Evolutionary conservation across 768 basidiomycete species (phyloP).

Genomic region (Pleurotus platypus): DNA sequence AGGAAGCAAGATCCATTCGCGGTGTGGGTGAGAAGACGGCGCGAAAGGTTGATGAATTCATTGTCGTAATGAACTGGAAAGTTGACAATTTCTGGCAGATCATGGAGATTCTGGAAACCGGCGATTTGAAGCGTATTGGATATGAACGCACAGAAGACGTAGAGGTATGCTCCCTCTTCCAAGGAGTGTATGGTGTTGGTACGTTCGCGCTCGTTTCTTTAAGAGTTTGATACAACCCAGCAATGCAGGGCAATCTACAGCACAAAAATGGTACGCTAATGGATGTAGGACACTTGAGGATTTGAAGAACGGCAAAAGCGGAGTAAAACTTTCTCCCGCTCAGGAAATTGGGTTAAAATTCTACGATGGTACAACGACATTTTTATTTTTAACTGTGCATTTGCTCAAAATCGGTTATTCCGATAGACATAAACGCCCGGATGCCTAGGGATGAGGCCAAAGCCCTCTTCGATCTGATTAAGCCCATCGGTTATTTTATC

Average conservation of each 20-base stretch:
- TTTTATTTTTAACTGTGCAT: neutral
- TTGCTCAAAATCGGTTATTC: neutral
- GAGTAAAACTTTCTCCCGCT: constrained; percentile 51
- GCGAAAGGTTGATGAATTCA: constrained; percentile 43
- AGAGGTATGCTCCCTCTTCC: constrained; percentile 52
- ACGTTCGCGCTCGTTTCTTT: constrained; percentile 18
- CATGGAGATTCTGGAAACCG: constrained; percentile 77
- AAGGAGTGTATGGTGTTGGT: constrained; percentile 88
- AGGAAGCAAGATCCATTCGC: constrained; percentile 55
- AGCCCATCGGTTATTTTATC: constrained; percentile 53
- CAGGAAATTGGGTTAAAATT: constrained; percentile 68
- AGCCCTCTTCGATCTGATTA: constrained; percentile 69
- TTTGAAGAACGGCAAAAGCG: constrained; percentile 53
- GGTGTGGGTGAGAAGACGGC: constrained; percentile 78
- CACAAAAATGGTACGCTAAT: constrained; percentile 67
- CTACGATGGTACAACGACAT: constrained; percentile 55
- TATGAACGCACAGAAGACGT: constrained; percentile 69
- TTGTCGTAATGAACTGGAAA: neutral
- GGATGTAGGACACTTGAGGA: constrained; percentile 83
- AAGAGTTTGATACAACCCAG: neutral
- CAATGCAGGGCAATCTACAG: constrained; percentile 53
- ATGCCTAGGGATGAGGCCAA: constrained; percentile 84
- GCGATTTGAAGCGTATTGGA: constrained; percentile 61
- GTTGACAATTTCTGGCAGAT: constrained; percentile 43
- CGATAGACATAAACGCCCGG: constrained; percentile 71